A percentile compares a stretch with the other conserved stretches of the same genome.
Evolutionary conservation across 2,329 filamentous ascomycete species (phyloP).

Genomic region (Phialocephala sp.): DNA sequence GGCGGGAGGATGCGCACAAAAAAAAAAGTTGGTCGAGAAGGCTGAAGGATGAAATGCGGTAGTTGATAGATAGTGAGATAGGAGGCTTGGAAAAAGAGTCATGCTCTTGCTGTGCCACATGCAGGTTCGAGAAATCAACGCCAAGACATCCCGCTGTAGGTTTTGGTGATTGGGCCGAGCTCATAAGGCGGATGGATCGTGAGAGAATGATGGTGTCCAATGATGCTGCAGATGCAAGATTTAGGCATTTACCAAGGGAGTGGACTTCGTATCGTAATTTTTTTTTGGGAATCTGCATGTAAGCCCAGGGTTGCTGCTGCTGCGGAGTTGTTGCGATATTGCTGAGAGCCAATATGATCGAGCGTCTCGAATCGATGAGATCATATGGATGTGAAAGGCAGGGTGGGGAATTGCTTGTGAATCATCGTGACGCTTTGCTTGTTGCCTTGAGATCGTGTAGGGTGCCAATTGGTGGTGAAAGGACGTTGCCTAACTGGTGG

Average conservation of each 20-base stretch:
- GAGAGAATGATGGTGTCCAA: slow-evolving; percentile 3
- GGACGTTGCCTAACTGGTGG: slow-evolving; percentile 6
- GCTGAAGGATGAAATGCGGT: neutral
- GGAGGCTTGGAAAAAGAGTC: neutral
- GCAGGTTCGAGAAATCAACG: slow-evolving; percentile 7
- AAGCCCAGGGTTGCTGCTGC: slow-evolving; percentile 6
- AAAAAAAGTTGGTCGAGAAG: neutral
- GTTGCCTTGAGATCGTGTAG: slow-evolving; percentile 13
- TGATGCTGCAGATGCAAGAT: neutral
- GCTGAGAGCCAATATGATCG: neutral
- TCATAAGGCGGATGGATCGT: neutral
- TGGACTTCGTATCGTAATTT: slow-evolving; percentile 1
- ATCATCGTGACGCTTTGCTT: slow-evolving; percentile 8
- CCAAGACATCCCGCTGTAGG: neutral
- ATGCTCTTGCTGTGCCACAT: neutral
- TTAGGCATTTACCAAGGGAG: slow-evolving; percentile 6
- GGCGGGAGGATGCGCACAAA: neutral
- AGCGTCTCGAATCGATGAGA: slow-evolving; percentile 1
- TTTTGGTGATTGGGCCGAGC: neutral
- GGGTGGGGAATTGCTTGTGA: neutral
- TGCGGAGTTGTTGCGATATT: neutral
- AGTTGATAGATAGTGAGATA: slow-evolving; percentile 1
- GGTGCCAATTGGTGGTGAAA: slow-evolving; percentile 10
- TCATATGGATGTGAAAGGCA: neutral
- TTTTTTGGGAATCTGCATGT: slow-evolving; percentile 14